phyloP scores from a whole-genome alignment of 352 stramenopile species.

The Pythium apleroticum region DNA sequence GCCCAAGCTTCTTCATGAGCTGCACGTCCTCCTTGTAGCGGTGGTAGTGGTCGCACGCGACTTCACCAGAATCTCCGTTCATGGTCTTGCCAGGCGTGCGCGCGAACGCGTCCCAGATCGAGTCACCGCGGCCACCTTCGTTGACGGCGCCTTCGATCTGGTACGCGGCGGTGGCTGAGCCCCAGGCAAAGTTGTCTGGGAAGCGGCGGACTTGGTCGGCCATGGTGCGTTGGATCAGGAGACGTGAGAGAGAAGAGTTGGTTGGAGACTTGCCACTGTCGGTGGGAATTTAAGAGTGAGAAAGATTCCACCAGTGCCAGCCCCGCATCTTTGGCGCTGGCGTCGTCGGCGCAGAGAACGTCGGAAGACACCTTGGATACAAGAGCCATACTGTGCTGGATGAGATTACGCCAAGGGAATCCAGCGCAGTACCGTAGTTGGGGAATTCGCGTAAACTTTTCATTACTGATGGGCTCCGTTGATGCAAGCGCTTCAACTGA shows the following conservation, averaged over 20 bases:
- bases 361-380: too few relatives aligned
- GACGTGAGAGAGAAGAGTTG: background rate
- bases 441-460: background rate
- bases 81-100: slow-evolving; percentile 50
- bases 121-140: slow-evolving; percentile 77
- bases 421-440: too few relatives aligned
- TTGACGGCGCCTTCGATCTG: slow-evolving; percentile 91
- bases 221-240: background rate
- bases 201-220: slow-evolving; percentile 31
- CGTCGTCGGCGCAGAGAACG: too few relatives aligned
- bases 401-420: too few relatives aligned
- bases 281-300: background rate
- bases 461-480: background rate
- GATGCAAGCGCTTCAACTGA: background rate
- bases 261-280: background rate
- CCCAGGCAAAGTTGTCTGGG: slow-evolving; percentile 74
- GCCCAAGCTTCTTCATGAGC: slow-evolving; percentile 85
- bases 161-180: slow-evolving; percentile 86
- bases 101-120: slow-evolving; percentile 92
- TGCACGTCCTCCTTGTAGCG: slow-evolving; percentile 87
- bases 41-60: slow-evolving; percentile 93
- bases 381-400: too few relatives aligned
- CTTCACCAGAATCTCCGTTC: slow-evolving; percentile 48
- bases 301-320: too few relatives aligned
- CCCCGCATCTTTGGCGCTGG: too few relatives aligned